Evolutionary conservation across 139 green algal genomes (phyloP).

Genomic region (Chlorella vulgaris): DNA sequence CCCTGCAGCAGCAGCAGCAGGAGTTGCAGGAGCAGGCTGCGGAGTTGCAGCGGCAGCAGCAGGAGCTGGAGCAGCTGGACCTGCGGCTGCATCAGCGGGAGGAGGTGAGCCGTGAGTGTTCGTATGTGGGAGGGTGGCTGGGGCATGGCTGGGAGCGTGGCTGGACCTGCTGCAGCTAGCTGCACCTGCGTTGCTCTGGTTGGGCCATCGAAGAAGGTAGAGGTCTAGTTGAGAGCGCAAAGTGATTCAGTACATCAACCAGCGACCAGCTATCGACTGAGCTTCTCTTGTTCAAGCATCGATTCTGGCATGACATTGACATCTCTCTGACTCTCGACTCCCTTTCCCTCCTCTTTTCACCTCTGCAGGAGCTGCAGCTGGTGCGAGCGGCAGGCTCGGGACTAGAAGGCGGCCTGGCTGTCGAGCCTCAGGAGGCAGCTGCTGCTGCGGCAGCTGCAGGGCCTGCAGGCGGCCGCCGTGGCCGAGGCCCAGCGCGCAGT

Average conservation of each 20-base stretch:
- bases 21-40: slow-evolving; percentile 2
- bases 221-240: too few relatives aligned
- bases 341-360: too few relatives aligned
- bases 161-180: too few relatives aligned
- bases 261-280: too few relatives aligned
- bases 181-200: neutral
- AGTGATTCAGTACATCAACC: too few relatives aligned
- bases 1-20: neutral
- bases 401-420: neutral
- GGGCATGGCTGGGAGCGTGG: too few relatives aligned
- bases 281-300: too few relatives aligned
- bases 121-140: too few relatives aligned
- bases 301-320: too few relatives aligned
- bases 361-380: slow-evolving; percentile 26
- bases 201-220: neutral
- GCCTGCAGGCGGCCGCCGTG: neutral
- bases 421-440: too few relatives aligned
- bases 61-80: slow-evolving; percentile 18
- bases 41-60: neutral
- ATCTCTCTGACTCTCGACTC: too few relatives aligned
- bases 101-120: neutral
- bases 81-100: neutral
- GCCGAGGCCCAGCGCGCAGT: neutral
- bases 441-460: neutral
- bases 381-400: neutral